Evolutionary conservation across 495 filamentous ascomycete species (phyloP).

Genomic region (Aeminium ludgeri): DNA sequence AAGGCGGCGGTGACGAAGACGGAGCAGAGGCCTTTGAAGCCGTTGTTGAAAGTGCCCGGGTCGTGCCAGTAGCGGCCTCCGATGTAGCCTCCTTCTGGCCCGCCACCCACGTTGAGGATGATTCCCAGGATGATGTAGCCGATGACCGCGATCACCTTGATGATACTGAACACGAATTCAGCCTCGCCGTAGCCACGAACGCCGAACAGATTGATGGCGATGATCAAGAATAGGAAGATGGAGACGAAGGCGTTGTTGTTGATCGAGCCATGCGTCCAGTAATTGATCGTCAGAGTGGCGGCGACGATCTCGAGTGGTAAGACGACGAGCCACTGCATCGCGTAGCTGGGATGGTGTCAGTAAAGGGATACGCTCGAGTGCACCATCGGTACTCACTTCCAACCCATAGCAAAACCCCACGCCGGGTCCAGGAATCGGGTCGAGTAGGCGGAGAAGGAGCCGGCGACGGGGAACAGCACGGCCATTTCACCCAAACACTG

Average conservation of each 20-base stretch:
- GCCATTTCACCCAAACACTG: slow-evolving; percentile 88
- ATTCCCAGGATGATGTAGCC: slow-evolving; percentile 27
- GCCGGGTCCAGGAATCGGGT: slow-evolving; percentile 86
- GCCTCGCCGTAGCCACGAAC: slow-evolving; percentile 27
- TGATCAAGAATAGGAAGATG: slow-evolving; percentile 23
- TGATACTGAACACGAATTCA: slow-evolving; percentile 26
- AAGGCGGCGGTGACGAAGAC: slow-evolving; percentile 90
- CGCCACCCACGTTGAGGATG: slow-evolving; percentile 43
- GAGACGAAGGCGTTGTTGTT: slow-evolving; percentile 67
- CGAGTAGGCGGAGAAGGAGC: slow-evolving; percentile 84
- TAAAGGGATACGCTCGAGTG: background rate
- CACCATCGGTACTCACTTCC: slow-evolving; percentile 46
- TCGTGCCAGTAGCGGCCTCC: slow-evolving; percentile 68
- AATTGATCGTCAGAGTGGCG: slow-evolving; percentile 74
- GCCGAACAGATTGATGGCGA: slow-evolving; percentile 26
- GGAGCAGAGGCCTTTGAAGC: slow-evolving; percentile 87
- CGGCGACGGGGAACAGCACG: slow-evolving; percentile 77
- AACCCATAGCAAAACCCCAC: slow-evolving; percentile 97
- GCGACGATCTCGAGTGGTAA: slow-evolving; percentile 82
- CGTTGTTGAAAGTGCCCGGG: slow-evolving; percentile 78
- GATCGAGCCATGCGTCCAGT: slow-evolving; percentile 48
- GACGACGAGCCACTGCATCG: slow-evolving; percentile 78
- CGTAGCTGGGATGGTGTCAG: slow-evolving; percentile 42
- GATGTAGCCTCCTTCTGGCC: slow-evolving; percentile 57
- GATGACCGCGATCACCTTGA: slow-evolving; percentile 65